A percentile compares a stretch with the other conserved stretches of the same genome.
Conservation (phyloP, 2,329 filamentous ascomycete genomes). For the Fusarium chuoi region DNA sequence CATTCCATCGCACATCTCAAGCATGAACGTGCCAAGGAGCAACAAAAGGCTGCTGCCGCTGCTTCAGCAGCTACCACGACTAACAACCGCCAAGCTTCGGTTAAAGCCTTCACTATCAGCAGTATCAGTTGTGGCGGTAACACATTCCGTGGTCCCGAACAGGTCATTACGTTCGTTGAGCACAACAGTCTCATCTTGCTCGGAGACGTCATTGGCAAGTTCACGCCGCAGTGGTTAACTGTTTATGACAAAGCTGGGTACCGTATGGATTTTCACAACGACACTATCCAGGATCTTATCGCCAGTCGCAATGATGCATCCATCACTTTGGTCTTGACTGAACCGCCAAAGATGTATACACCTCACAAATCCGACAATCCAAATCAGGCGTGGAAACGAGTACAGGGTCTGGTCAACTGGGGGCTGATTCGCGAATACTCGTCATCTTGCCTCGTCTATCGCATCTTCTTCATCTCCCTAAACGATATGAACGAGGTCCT, state of each 20-base stretch:
- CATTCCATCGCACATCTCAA: slow-evolving; percentile 43
- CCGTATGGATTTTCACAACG: slow-evolving; percentile 60
- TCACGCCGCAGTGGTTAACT: slow-evolving; percentile 30
- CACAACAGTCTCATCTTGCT: slow-evolving; percentile 47
- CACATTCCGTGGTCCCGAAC: slow-evolving; percentile 48
- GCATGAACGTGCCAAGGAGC: slow-evolving; percentile 41
- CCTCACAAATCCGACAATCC: not conserved
- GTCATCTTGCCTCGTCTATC: slow-evolving; percentile 59
- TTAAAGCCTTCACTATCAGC: slow-evolving; percentile 26
- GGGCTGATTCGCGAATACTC: slow-evolving; percentile 2
- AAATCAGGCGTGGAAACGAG: slow-evolving; percentile 43
- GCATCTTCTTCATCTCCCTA: slow-evolving; percentile 37
- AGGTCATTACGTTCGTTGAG: slow-evolving; percentile 55
- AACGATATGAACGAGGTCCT: slow-evolving; percentile 10
- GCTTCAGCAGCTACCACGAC: not conserved
- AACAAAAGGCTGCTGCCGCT: slow-evolving; percentile 26
- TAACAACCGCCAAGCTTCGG: slow-evolving; percentile 34
- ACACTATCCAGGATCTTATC: slow-evolving; percentile 59
- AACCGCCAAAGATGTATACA: slow-evolving; percentile 62
- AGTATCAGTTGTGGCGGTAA: slow-evolving; percentile 60
- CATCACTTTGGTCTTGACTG: slow-evolving; percentile 62
- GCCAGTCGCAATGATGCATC: slow-evolving; percentile 49
- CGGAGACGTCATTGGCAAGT: not conserved
- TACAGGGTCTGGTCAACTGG: slow-evolving; percentile 42
- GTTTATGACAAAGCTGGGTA: not conserved